Evolutionary conservation across 1,284 basidiomycete genomes (phyloP).

Genomic region (Apiotrichum montevideense): DNA sequence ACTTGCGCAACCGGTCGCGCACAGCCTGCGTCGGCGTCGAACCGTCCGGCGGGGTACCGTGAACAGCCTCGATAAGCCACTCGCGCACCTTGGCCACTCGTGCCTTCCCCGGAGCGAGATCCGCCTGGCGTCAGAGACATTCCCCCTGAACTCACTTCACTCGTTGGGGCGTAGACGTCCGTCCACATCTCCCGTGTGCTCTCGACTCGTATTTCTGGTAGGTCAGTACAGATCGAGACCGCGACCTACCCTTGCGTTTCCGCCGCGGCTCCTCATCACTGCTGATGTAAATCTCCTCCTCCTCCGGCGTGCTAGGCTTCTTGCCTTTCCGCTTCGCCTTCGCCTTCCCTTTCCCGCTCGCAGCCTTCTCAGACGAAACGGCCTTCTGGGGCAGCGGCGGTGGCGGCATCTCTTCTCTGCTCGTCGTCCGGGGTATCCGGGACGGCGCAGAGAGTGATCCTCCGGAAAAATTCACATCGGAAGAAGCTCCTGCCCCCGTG

Average conservation of each 20-base stretch:
- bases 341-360: conserved; percentile 52
- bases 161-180: conserved; percentile 64
- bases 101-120: conserved; percentile 79
- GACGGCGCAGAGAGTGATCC: not conserved
- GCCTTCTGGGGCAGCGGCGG: conserved; percentile 1
- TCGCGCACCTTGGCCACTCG: conserved; percentile 77
- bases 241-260: not conserved
- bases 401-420: conserved; percentile 10
- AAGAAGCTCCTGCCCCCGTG: too few species aligned
- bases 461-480: too few species aligned
- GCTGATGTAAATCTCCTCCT: conserved; percentile 18
- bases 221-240: not conserved
- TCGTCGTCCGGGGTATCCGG: not conserved
- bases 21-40: conserved; percentile 24
- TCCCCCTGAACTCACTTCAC: conserved; percentile 51
- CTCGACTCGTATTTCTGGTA: not conserved
- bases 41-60: conserved; percentile 47
- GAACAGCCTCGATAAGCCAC: conserved; percentile 80
- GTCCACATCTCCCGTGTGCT: conserved; percentile 57
- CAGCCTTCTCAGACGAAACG: not conserved
- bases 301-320: not conserved
- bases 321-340: not conserved
- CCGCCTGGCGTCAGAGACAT: conserved; percentile 50
- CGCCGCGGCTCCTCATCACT: not conserved
- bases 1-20: conserved; percentile 62